These are phyloP conservation scores for Globisporangium lucens DNA, from an alignment of 352 stramenopile genomes.

Conservation along the genomic window DNA sequence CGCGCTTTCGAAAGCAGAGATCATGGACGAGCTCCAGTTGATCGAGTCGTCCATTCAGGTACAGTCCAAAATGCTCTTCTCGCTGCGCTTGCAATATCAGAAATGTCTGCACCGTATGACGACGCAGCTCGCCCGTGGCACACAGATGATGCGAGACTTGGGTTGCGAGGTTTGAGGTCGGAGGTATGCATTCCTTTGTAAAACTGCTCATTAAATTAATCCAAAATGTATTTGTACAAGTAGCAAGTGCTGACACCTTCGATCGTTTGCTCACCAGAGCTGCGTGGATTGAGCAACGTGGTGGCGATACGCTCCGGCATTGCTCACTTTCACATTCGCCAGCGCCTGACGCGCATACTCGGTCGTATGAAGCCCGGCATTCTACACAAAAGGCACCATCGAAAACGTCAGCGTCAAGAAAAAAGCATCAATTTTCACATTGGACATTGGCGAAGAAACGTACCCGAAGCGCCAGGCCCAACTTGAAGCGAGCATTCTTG, in stretches of 20 bases:
- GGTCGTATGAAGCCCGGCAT: slow-evolving; percentile 60
- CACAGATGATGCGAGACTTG: slow-evolving; percentile 34
- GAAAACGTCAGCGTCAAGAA: background rate
- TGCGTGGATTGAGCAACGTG: slow-evolving; percentile 50
- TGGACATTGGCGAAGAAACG: background rate
- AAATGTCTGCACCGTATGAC: slow-evolving; percentile 48
- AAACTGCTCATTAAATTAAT: background rate
- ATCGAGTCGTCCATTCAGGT: slow-evolving; percentile 39
- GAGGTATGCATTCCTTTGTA: slow-evolving; percentile 11
- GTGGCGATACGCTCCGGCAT: slow-evolving; percentile 66
- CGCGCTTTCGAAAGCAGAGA: slow-evolving; percentile 45
- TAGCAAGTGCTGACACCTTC: background rate
- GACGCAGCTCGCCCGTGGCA: slow-evolving; percentile 34
- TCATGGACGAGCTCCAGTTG: slow-evolving; percentile 38
- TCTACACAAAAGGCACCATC: slow-evolving; percentile 19
- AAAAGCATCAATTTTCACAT: background rate
- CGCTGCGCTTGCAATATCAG: slow-evolving; percentile 43
- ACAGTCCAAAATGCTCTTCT: slow-evolving; percentile 45
- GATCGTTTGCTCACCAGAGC: slow-evolving; percentile 41
- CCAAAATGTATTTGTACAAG: background rate
- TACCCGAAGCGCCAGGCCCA: slow-evolving; percentile 68
- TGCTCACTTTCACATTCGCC: slow-evolving; percentile 63
- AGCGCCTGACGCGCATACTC: slow-evolving; percentile 69
- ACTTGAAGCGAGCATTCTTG: slow-evolving; percentile 79
- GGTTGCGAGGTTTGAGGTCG: slow-evolving; percentile 6